Percentiles rank a stretch among this genome's conserved stretches.
phyloP scores from a whole-genome alignment of 148 eudicot genomes.

The Camellia lanceoleosa region DNA sequence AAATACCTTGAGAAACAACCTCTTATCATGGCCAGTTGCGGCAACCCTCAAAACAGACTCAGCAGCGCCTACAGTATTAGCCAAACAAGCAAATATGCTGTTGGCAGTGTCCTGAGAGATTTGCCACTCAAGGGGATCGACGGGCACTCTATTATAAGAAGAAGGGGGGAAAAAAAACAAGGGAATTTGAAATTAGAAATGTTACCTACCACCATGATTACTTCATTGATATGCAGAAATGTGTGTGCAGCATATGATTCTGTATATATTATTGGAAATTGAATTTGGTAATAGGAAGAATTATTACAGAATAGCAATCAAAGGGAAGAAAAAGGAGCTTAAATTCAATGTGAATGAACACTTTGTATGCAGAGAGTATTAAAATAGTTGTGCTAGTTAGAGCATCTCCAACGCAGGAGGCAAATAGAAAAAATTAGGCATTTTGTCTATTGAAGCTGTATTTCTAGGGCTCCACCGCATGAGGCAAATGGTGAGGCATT shows the following conservation, averaged over 20 bases:
- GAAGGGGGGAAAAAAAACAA: background rate
- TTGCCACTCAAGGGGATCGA: constrained; percentile 98
- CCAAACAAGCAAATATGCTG: constrained; percentile 71
- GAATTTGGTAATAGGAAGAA: too few relatives aligned
- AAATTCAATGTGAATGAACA: background rate
- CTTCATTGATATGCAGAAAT: too few relatives aligned
- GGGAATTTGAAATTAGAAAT: too few relatives aligned
- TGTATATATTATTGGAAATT: too few relatives aligned
- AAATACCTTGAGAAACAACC: constrained; percentile 74
- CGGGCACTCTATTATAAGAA: constrained; percentile 65
- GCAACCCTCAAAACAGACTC: constrained; percentile 97
- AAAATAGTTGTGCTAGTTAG: background rate
- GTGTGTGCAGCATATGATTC: too few relatives aligned
- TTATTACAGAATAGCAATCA: too few relatives aligned
- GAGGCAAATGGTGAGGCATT: too few relatives aligned
- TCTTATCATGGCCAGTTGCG: constrained; percentile 94
- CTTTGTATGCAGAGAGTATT: background rate
- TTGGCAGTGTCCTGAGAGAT: constrained; percentile 86
- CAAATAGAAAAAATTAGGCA: too few relatives aligned
- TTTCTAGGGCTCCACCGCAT: too few relatives aligned
- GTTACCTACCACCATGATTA: background rate
- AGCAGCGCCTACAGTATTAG: constrained; percentile 94
- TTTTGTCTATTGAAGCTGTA: too few relatives aligned
- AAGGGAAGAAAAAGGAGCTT: too few relatives aligned
- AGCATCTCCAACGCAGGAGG: too few relatives aligned